phyloP scores from a whole-genome alignment of 305 asterid genomes.

The Withania somnifera region DNA sequence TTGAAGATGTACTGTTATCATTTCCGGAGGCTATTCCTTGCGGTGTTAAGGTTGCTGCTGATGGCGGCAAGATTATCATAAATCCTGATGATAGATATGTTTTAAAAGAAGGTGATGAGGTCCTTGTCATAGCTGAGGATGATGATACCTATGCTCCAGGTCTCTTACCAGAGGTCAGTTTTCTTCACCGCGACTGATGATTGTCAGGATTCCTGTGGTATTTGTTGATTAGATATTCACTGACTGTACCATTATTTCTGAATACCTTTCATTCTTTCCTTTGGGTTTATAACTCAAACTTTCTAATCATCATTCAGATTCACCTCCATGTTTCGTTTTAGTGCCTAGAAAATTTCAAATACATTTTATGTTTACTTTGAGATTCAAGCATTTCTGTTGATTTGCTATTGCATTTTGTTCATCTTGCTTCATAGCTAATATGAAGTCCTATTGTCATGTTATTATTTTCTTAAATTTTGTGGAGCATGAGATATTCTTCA shows the following conservation, averaged over 20 bases:
- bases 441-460: background rate
- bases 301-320: background rate
- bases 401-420: background rate
- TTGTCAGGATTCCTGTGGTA: background rate
- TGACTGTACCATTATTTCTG: background rate
- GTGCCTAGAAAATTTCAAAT: background rate
- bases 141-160: constrained; percentile 96
- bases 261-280: background rate
- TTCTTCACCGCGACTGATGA: constrained; percentile 10
- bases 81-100: constrained; percentile 83
- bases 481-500: background rate
- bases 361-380: background rate
- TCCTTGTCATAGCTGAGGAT: constrained; percentile 97
- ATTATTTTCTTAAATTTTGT: background rate
- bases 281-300: background rate
- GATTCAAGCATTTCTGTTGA: background rate
- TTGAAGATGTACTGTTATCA: constrained; percentile 66
- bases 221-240: background rate
- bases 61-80: constrained; percentile 75
- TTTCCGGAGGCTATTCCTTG: constrained; percentile 96
- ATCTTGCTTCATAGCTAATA: background rate
- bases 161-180: constrained; percentile 68
- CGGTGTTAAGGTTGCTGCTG: constrained; percentile 81
- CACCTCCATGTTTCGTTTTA: background rate
- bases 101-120: constrained; percentile 80